phyloP scores from a whole-genome alignment of 2,329 filamentous ascomycete species.

The Lasiodiplodia theobromae region DNA sequence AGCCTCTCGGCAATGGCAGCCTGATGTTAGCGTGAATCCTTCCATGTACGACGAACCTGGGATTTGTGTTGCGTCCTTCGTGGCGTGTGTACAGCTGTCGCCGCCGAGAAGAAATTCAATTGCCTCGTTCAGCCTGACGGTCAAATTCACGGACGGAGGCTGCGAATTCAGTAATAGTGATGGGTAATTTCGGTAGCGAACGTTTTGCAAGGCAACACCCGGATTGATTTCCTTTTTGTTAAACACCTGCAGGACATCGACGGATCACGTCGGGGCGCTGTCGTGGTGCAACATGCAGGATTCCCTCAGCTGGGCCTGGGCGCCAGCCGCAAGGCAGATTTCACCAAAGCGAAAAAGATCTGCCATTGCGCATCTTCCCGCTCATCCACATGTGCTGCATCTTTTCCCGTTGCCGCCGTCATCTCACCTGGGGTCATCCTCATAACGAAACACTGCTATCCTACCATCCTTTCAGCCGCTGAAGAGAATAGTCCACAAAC shows the following conservation, averaged over 20 bases:
- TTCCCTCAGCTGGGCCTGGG: constrained; percentile 18
- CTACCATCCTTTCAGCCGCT: not conserved
- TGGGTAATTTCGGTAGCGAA: not conserved
- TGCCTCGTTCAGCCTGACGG: not conserved
- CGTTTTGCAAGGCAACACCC: not conserved
- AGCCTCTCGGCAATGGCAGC: constrained; percentile 19
- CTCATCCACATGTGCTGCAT: constrained; percentile 1
- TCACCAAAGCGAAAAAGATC: constrained; percentile 9
- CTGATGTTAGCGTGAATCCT: constrained; percentile 17
- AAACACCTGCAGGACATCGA: not conserved
- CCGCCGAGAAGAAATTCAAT: not conserved
- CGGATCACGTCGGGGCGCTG: not conserved
- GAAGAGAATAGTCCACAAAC: not conserved
- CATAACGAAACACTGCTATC: constrained; percentile 10
- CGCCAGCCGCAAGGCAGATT: constrained; percentile 23
- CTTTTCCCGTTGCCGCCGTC: constrained; percentile 1
- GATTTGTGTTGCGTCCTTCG: constrained; percentile 1
- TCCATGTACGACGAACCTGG: constrained; percentile 8
- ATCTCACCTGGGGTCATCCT: not conserved
- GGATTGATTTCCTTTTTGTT: not conserved
- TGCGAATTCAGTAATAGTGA: not conserved
- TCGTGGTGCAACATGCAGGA: constrained; percentile 5
- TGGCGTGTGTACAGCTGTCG: constrained; percentile 10
- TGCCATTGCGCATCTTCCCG: not conserved
- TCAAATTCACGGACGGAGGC: not conserved